phyloP scores from a whole-genome alignment of 495 filamentous ascomycete species.

The Penicillium angulare region DNA sequence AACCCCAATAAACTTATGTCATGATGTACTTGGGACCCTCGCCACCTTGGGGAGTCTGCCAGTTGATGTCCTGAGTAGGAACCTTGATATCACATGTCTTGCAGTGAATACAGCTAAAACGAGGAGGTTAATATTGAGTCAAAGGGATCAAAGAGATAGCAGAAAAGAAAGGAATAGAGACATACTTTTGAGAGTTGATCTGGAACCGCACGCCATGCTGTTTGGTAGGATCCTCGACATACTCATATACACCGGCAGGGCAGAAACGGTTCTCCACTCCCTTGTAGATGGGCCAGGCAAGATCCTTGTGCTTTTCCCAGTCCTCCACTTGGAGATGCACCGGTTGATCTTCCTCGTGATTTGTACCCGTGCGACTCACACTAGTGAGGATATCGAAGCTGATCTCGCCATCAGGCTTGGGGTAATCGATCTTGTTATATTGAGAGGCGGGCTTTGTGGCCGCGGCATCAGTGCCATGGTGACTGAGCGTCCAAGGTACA shows the following conservation, averaged over 20 bases:
- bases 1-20: constrained; percentile 52
- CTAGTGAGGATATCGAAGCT: constrained; percentile 94
- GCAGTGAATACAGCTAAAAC: constrained; percentile 88
- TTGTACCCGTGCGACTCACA: constrained; percentile 92
- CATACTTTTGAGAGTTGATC: constrained; percentile 97
- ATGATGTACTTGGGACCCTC: constrained; percentile 96
- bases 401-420: constrained; percentile 92
- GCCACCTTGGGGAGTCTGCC: constrained; percentile 91
- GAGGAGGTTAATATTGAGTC: not conserved
- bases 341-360: constrained; percentile 98
- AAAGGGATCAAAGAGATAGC: not conserved
- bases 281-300: constrained; percentile 83
- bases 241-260: constrained; percentile 98
- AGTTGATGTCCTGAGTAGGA: constrained; percentile 94
- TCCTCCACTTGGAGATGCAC: constrained; percentile 92
- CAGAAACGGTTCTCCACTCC: constrained; percentile 98
- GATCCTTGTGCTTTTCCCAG: constrained; percentile 83
- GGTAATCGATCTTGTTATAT: constrained; percentile 88
- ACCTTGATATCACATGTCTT: constrained; percentile 99
- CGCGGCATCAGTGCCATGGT: constrained; percentile 59
- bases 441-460: constrained; percentile 79
- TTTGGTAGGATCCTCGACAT: constrained; percentile 86
- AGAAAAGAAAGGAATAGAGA: not conserved
- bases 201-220: constrained; percentile 87
- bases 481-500: constrained; percentile 90